phyloP scores from a whole-genome alignment of 2,329 filamentous ascomycete species.

The Sporothrix variecibatus region DNA sequence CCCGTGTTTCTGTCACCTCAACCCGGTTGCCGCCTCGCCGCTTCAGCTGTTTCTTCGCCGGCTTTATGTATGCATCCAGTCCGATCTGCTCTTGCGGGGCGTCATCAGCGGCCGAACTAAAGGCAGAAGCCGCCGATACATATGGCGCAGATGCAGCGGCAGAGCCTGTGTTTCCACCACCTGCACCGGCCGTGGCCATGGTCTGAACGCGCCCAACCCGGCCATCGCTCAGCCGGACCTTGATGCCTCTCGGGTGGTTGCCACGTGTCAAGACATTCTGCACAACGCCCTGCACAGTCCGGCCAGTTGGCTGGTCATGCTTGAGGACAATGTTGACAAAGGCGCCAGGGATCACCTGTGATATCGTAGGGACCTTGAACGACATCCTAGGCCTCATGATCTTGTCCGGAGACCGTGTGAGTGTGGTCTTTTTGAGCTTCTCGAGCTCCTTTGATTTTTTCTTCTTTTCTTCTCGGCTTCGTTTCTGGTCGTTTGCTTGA shows the following conservation, averaged over 20 bases:
- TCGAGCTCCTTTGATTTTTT: background rate
- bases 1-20: constrained; percentile 34
- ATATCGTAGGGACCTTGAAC: constrained; percentile 23
- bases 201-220: constrained; percentile 73
- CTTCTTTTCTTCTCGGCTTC: background rate
- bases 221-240: constrained; percentile 71
- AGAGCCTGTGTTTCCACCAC: constrained; percentile 30
- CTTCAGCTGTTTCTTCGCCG: constrained; percentile 35
- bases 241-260: constrained; percentile 77
- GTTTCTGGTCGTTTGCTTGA: background rate
- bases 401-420: too few species aligned
- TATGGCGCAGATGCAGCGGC: background rate
- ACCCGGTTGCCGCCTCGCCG: constrained; percentile 36
- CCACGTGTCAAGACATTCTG: constrained; percentile 69
- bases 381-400: constrained; percentile 16
- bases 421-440: background rate
- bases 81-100: constrained; percentile 48
- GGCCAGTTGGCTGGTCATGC: constrained; percentile 72
- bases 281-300: constrained; percentile 67
- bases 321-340: constrained; percentile 74
- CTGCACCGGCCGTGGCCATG: constrained; percentile 42
- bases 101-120: constrained; percentile 31
- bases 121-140: background rate
- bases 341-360: constrained; percentile 60
- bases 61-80: constrained; percentile 51